Percentiles rank a stretch among this genome's conserved stretches.
These are phyloP conservation scores for Amanita pseudoporphyria DNA, from an alignment of 768 basidiomycete genomes.

Conservation along the genomic window DNA sequence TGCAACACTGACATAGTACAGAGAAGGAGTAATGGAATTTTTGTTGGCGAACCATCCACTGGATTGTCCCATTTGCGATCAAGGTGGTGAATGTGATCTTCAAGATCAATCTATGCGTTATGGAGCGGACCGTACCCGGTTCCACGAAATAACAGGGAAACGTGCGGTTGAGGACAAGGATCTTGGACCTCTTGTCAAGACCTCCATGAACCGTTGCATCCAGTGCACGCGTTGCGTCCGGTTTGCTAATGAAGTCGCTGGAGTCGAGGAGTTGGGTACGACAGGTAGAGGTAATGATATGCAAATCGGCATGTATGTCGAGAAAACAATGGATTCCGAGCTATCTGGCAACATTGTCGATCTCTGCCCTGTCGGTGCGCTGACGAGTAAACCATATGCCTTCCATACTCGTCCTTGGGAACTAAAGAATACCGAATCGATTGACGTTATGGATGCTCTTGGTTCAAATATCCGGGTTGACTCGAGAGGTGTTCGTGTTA, in stretches of 20 bases:
- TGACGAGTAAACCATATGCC: slow-evolving; percentile 97
- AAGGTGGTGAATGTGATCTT: slow-evolving; percentile 97
- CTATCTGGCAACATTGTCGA: slow-evolving; percentile 96
- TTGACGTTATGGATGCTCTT: slow-evolving; percentile 92
- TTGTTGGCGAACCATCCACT: slow-evolving; percentile 95
- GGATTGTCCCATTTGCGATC: slow-evolving; percentile 98
- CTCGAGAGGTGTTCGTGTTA: slow-evolving; percentile 90
- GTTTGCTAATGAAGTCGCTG: slow-evolving; percentile 98
- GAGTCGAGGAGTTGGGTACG: slow-evolving; percentile 94
- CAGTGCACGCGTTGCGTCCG: slow-evolving; percentile 99
- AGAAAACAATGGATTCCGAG: slow-evolving; percentile 96
- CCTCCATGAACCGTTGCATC: slow-evolving; percentile 97
- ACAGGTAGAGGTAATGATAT: slow-evolving; percentile 97
- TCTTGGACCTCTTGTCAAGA: slow-evolving; percentile 95
- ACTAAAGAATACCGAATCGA: slow-evolving; percentile 93
- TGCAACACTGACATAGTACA: slow-evolving; percentile 19
- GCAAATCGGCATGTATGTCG: slow-evolving; percentile 97
- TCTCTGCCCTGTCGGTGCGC: slow-evolving; percentile 95
- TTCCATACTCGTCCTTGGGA: slow-evolving; percentile 98
- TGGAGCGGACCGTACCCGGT: slow-evolving; percentile 92
- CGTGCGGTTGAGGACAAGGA: slow-evolving; percentile 98
- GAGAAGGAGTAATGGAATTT: slow-evolving; percentile 99
- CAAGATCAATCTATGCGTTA: slow-evolving; percentile 99
- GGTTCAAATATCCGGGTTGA: slow-evolving; percentile 97
- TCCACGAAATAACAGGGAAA: slow-evolving; percentile 98